These are phyloP conservation scores for Calocybe gangraenosa DNA, from an alignment of 768 basidiomycete genomes.

Conservation along the genomic window DNA sequence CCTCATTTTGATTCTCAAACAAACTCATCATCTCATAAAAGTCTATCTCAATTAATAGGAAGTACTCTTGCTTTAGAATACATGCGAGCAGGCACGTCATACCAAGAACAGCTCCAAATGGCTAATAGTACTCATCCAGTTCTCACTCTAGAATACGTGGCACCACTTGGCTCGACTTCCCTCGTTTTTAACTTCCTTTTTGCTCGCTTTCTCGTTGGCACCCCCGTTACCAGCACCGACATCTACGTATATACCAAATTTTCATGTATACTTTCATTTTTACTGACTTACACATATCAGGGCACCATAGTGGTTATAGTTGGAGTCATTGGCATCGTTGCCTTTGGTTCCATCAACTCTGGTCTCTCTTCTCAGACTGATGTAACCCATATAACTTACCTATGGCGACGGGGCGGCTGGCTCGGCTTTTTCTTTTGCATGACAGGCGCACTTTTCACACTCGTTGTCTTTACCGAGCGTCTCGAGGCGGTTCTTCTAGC, in stretches of 20 bases:
- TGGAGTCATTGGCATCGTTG: slow-evolving; percentile 85
- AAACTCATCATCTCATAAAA: slow-evolving; percentile 25
- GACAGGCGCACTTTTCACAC: slow-evolving; percentile 57
- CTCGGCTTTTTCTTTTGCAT: slow-evolving; percentile 87
- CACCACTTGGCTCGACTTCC: slow-evolving; percentile 89
- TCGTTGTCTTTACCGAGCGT: slow-evolving; percentile 65
- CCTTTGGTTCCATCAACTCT: slow-evolving; percentile 80
- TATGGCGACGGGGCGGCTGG: slow-evolving; percentile 90
- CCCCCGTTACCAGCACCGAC: slow-evolving; percentile 78
- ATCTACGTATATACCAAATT: slow-evolving; percentile 55
- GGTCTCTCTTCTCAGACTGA: slow-evolving; percentile 74
- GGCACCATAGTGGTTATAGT: slow-evolving; percentile 80
- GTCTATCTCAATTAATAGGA: slow-evolving; percentile 82
- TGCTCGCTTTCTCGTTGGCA: slow-evolving; percentile 83
- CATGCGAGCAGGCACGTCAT: slow-evolving; percentile 69
- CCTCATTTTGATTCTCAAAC: background rate
- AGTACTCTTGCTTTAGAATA: slow-evolving; percentile 85
- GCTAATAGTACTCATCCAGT: slow-evolving; percentile 2
- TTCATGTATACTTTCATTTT: background rate
- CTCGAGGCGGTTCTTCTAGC: slow-evolving; percentile 72
- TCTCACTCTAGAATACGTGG: slow-evolving; percentile 75
- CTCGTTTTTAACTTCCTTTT: slow-evolving; percentile 97
- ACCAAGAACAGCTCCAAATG: background rate
- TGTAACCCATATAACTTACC: slow-evolving; percentile 67
- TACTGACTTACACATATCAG: slow-evolving; percentile 29